Evolutionary conservation across 2,329 filamentous ascomycete genomes (phyloP), one percentile per base, ranked within the genome.

Genomic region (Plenodomus tracheiphilus): DNA sequence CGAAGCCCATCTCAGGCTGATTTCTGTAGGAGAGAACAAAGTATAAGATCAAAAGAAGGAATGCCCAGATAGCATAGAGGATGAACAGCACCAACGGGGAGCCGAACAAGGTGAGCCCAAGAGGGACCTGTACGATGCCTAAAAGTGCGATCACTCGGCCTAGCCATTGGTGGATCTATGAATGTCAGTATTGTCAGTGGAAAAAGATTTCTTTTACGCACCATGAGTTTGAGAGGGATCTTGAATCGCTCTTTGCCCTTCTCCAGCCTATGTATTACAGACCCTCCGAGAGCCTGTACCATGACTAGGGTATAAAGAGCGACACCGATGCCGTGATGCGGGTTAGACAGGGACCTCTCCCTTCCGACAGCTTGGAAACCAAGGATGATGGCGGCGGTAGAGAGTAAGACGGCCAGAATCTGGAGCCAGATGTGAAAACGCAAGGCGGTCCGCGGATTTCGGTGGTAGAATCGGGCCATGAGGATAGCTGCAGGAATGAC

Each of bases 51-150:
- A 97, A 59, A 28, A 97, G 75, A 16, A 88, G 79, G 21, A 84
- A 83, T 69, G 88, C 87, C 79, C 87, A 93, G 0, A 97, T 55
- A 0, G 92, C 82, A 65, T 88, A 99, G 3, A 97, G 77, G 43
- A 99, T 85, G 70, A 97, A 99, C 3, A 92, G 80, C 32, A 82
- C 83, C 64, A 87, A 85, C 4, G 94, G 93, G 22, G 92, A 96
- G 5, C 94, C 94, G 65, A 97, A 99, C 1, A 99, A 79, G 0
- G 92, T 92, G 39, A 99, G 79, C 0, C 94, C 94, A 0, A 99
- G 79, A 0, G 94, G 88, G 10, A 99, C 84, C 69, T 99, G 94
- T 3, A 86, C 82, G 57, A 97, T 85, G 0, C 90, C 94, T 3
- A 99, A 78, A 16, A 97, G 74, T 2, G 89, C 87, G 61, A 93